Evolutionary conservation across 305 asterid genomes (phyloP), one percentile per base, ranked within the genome.

Genomic region (Fraxinus nigra): DNA sequence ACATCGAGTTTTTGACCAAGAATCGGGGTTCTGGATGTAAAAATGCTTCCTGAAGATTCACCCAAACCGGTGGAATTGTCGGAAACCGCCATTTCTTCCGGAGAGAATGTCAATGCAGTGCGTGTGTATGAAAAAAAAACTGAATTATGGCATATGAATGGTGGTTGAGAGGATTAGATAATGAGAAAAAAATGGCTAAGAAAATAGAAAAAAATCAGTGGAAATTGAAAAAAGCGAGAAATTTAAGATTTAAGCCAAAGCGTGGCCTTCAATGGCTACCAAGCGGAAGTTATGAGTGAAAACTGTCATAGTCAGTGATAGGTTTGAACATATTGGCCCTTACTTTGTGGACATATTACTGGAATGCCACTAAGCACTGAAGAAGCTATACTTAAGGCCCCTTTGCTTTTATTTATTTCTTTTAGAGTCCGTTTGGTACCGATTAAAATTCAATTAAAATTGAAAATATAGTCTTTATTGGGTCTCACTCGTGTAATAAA

Each of bases 1-100:
- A 92, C 85, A 85, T 89, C 91, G 20, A 94, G 97, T 35, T 83
- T 92, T 33, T 86, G 95, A 6, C 94, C 95, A 2, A 94, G 83
- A 75, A 94, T 90, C 9, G 97, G 95, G 56, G 98, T 94, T 63
- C 63, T 82, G 5, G 89, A 61, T 77, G 88, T 83, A 79, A 94
- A 84, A 84, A 91, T 40, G 20, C 34, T 80, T 46, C 82, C 54
- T 48, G 85, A 14, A 79, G 93, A 83, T 16, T 81, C 79, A 32
- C 83, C 89, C 87, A 93, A 79, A 65, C 80, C 65, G 8, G 43
- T 75, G 56, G 70, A 59, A 1, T 69, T 26, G 38, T 82, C 84
- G 79, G 87, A 38, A 80, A 73, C 85, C 77, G 87, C 87, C 97
- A 93, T 93, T 75, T 46, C 32, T 73, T n/a, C 86, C 87, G 86